A percentile compares a stretch with the other conserved stretches of the same genome.
phyloP scores from a whole-genome alignment of 2,329 filamentous ascomycete species.

The Orbilia quercus region DNA sequence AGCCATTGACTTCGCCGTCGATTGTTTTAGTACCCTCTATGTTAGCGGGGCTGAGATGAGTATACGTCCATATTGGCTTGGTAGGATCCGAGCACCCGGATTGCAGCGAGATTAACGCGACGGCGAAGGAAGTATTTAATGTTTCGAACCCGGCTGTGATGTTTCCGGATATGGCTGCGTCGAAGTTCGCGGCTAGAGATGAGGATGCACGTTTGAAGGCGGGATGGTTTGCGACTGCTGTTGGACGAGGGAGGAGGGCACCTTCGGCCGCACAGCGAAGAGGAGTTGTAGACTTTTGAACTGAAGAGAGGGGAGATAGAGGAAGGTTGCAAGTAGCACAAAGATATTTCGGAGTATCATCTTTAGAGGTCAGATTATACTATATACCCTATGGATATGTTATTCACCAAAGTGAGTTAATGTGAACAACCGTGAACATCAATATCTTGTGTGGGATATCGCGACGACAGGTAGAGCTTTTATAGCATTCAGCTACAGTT shows the following conservation, averaged over 20 bases:
- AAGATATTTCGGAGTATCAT: background rate
- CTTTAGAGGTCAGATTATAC: background rate
- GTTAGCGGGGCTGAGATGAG: conserved; percentile 63
- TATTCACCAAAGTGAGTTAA: background rate
- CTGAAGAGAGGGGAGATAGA: background rate
- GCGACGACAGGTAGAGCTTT: no score
- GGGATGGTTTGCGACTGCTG: conserved; percentile 59
- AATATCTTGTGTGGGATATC: no score
- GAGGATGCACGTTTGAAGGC: conserved; percentile 60
- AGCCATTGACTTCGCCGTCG: conserved; percentile 64
- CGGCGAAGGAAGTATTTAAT: conserved; percentile 62
- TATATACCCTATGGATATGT: background rate
- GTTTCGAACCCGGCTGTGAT: conserved; percentile 63
- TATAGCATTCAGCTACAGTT: no score
- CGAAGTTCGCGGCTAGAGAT: conserved; percentile 60
- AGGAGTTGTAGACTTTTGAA: background rate
- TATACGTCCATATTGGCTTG: conserved; percentile 64
- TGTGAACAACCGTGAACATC: background rate
- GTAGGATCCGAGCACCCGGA: conserved; percentile 56
- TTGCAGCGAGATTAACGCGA: conserved; percentile 61
- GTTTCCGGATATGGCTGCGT: conserved; percentile 61
- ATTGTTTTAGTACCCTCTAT: conserved; percentile 62
- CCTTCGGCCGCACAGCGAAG: conserved; percentile 28
- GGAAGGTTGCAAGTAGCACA: background rate
- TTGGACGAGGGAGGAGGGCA: conserved; percentile 62